Percentiles rank a stretch among this genome's conserved stretches.
phyloP scores from a whole-genome alignment of 495 filamentous ascomycete genomes.

The Penicillium ucsense region DNA sequence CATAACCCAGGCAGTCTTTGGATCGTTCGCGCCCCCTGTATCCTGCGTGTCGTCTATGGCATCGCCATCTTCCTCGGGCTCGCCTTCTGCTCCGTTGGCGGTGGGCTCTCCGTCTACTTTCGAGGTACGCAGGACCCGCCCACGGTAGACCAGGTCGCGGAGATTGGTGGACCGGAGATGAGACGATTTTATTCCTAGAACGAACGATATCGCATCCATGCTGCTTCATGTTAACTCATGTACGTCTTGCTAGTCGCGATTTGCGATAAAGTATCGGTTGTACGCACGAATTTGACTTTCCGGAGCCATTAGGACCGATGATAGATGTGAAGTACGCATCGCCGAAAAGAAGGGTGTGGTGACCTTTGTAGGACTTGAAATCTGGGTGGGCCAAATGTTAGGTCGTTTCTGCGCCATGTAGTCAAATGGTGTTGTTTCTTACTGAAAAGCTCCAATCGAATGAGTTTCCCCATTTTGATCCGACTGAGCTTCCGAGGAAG shows the following conservation, averaged over 20 bases:
- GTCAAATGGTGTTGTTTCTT: slow-evolving; percentile 20
- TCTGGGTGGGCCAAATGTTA: slow-evolving; percentile 44
- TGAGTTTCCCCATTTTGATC: slow-evolving; percentile 72
- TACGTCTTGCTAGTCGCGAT: not conserved
- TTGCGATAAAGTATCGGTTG: not conserved
- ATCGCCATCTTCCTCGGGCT: slow-evolving; percentile 33
- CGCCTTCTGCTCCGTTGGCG: slow-evolving; percentile 42
- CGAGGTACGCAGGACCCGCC: slow-evolving; percentile 81
- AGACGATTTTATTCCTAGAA: slow-evolving; percentile 95
- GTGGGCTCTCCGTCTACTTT: slow-evolving; percentile 76
- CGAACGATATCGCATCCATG: slow-evolving; percentile 99
- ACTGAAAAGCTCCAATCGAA: slow-evolving; percentile 92
- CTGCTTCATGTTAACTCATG: slow-evolving; percentile 35
- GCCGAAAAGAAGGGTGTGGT: slow-evolving; percentile 88
- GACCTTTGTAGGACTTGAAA: slow-evolving; percentile 99
- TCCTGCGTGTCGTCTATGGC: slow-evolving; percentile 34
- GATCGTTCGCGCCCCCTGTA: slow-evolving; percentile 55
- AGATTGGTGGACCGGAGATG: slow-evolving; percentile 93
- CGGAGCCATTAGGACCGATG: slow-evolving; percentile 98
- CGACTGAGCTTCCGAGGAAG: slow-evolving; percentile 24
- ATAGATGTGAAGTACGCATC: slow-evolving; percentile 99
- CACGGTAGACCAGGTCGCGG: slow-evolving; percentile 90
- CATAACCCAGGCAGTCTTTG: slow-evolving; percentile 95
- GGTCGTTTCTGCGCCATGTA: slow-evolving; percentile 3
- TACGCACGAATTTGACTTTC: slow-evolving; percentile 98